A percentile compares a stretch with the other conserved stretches of the same genome.
Conservation (phyloP, 2,329 filamentous ascomycete species). For the Talaromyces marneffei region DNA sequence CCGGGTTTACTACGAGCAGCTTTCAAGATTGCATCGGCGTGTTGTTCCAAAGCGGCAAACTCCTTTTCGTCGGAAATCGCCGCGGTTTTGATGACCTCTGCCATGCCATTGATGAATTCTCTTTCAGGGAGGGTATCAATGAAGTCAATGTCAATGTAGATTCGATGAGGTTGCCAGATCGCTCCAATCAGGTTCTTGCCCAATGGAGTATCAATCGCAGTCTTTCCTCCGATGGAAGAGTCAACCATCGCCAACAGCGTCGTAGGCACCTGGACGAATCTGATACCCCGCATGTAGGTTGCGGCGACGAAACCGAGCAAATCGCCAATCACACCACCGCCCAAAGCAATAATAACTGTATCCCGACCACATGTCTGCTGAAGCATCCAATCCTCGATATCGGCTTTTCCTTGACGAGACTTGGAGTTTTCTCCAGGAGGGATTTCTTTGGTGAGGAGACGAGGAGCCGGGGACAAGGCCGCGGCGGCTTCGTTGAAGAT, state of each 20-base stretch:
- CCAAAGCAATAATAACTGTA: conserved; percentile 88
- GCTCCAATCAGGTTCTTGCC: conserved; percentile 95
- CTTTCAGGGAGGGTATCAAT: conserved; percentile 82
- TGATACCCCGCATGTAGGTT: conserved; percentile 96
- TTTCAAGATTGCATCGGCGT: conserved; percentile 68
- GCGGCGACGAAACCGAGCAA: conserved; percentile 97
- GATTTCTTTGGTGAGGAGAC: conserved; percentile 79
- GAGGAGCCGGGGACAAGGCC: conserved; percentile 46
- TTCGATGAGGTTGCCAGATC: conserved; percentile 91
- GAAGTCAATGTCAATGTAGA: conserved; percentile 91
- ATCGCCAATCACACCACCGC: conserved; percentile 94
- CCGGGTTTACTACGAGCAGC: conserved; percentile 59
- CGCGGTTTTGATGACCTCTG: conserved; percentile 94
- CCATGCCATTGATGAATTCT: conserved; percentile 98
- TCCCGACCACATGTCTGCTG: conserved; percentile 84
- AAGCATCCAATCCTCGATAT: conserved; percentile 97
- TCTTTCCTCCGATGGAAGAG: conserved; percentile 97
- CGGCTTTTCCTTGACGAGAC: conserved; percentile 84
- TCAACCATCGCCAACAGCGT: conserved; percentile 96
- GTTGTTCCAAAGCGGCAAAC: conserved; percentile 76
- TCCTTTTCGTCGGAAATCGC: conserved; percentile 91
- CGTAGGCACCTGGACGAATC: conserved; percentile 93
- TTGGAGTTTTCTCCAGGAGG: conserved; percentile 92
- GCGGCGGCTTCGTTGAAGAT: conserved; percentile 53
- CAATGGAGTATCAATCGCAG: conserved; percentile 90